Evolutionary conservation across 2,329 filamentous ascomycete genomes (phyloP).

Genomic region (Fusarium vanettenii): DNA sequence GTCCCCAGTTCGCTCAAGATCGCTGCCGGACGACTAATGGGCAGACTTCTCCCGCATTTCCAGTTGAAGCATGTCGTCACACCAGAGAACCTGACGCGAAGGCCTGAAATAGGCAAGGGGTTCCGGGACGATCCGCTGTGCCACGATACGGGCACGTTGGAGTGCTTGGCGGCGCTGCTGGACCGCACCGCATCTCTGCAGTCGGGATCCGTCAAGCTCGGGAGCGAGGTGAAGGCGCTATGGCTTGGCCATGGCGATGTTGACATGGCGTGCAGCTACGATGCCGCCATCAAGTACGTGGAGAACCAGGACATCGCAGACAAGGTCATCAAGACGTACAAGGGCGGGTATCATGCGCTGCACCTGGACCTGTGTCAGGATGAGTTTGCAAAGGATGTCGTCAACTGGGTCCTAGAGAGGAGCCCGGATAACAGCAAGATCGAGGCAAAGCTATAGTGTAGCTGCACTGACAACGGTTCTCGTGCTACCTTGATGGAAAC

Average conservation of each 20-base stretch:
- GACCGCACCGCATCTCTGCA: constrained; percentile 75
- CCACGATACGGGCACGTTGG: constrained; percentile 88
- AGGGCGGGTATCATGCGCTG: constrained; percentile 82
- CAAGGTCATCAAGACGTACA: constrained; percentile 77
- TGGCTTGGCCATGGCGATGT: constrained; percentile 82
- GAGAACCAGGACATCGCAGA: constrained; percentile 70
- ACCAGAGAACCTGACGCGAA: constrained; percentile 72
- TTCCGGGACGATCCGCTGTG: constrained; percentile 76
- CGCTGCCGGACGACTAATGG: constrained; percentile 73
- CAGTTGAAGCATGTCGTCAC: constrained; percentile 77
- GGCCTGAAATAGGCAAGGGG: constrained; percentile 70
- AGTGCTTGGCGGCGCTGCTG: constrained; percentile 80
- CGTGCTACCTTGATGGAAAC: not conserved
- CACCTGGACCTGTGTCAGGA: constrained; percentile 69
- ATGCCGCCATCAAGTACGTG: constrained; percentile 73
- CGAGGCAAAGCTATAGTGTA: constrained; percentile 53
- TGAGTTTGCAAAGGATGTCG: constrained; percentile 69
- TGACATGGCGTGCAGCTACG: constrained; percentile 76
- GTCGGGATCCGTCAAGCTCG: constrained; percentile 63
- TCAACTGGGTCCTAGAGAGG: constrained; percentile 72
- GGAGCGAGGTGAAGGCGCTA: constrained; percentile 69
- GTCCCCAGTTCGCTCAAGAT: constrained; percentile 74
- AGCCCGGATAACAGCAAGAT: constrained; percentile 34
- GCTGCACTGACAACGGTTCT: not conserved
- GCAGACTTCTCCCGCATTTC: constrained; percentile 72